Evolutionary conservation across 352 stramenopile genomes (phyloP), one percentile per base, ranked within the genome.

Genomic region (Globisporangium radiosum): DNA sequence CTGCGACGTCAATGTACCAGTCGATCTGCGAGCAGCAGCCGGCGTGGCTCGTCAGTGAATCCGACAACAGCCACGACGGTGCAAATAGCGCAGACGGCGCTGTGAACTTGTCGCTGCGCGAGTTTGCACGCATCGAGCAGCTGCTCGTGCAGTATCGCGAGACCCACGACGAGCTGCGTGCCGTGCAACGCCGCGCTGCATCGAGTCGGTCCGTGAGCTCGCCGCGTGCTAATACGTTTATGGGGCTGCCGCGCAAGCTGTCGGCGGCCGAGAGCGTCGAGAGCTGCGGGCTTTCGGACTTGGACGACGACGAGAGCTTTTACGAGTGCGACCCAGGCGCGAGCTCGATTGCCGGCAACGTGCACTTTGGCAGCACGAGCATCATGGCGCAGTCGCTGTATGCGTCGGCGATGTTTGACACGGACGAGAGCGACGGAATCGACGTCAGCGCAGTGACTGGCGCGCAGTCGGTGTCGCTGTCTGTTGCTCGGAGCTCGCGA

Each of bases 61-160:
- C 5, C 44, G 71, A 73, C n/a, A 65, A 68, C 36, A 57, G 42
- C 47, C 56, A 68, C 45, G 54, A 44, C 42, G 56, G 63, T 5
- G 17, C 15, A 7, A 19, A 9, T n/a, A 64, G 40, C 13, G 64
- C 56, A 6, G 55, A 65, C 4, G 62, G 63, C 10, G 63, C 59
- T 7, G 47, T 89, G 9, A 87, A 85, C 37, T 65, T 95, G 33
- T 93, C 82, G 10, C 73, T 90, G 13, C 79, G 73, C 25, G 86
- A 94, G 45, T 95, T 95, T 48, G 71, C 93, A 57, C 81, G 86
- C 14, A 95, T 95, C 47, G 86, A 95, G 43, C 76, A 90, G 52
- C 65, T 95, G 0, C 61, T 95, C 10, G 48, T 80, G 14, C 81
- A 93, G 15, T 95, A 95, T 65, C 82, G 85, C 6, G 71, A 88